Percentiles rank a stretch among this genome's conserved stretches.
phyloP scores from a whole-genome alignment of 2,329 filamentous ascomycete species.

The Dryadomyces sulphureus region DNA sequence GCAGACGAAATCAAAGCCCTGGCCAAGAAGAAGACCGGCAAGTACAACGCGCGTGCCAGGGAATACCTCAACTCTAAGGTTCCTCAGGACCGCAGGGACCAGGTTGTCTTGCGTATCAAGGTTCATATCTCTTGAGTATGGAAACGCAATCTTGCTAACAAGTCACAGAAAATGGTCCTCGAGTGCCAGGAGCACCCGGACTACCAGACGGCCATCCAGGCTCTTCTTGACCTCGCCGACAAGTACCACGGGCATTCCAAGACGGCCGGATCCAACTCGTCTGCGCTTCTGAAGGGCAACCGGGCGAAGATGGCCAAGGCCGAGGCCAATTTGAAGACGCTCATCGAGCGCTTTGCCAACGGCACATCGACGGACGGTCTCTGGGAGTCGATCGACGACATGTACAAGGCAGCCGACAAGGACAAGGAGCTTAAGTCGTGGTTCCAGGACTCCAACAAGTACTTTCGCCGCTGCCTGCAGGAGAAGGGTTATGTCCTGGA shows the following conservation, averaged over 20 bases:
- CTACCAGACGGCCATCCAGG: constrained; percentile 83
- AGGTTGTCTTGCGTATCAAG: constrained; percentile 78
- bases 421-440: constrained; percentile 79
- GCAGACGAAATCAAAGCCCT: constrained; percentile 35
- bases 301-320: constrained; percentile 53
- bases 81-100: constrained; percentile 82
- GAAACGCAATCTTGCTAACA: not conserved
- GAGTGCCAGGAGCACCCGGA: constrained; percentile 93
- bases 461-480: constrained; percentile 69
- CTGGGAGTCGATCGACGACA: constrained; percentile 67
- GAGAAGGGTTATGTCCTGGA: constrained; percentile 86
- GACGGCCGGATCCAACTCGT: constrained; percentile 45
- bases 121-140: constrained; percentile 11
- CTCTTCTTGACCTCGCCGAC: constrained; percentile 70
- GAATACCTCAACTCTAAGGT: constrained; percentile 78
- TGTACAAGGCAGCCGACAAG: constrained; percentile 75
- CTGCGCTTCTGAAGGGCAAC: constrained; percentile 57
- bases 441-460: constrained; percentile 69
- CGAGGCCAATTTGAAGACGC: constrained; percentile 67
- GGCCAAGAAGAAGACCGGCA: constrained; percentile 23
- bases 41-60: constrained; percentile 31
- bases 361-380: constrained; percentile 79
- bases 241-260: constrained; percentile 67
- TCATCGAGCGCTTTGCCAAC: constrained; percentile 94
- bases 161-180: constrained; percentile 72